Conservation (phyloP, 345 rosid species). For the Microthlaspi erraticum region DNA sequence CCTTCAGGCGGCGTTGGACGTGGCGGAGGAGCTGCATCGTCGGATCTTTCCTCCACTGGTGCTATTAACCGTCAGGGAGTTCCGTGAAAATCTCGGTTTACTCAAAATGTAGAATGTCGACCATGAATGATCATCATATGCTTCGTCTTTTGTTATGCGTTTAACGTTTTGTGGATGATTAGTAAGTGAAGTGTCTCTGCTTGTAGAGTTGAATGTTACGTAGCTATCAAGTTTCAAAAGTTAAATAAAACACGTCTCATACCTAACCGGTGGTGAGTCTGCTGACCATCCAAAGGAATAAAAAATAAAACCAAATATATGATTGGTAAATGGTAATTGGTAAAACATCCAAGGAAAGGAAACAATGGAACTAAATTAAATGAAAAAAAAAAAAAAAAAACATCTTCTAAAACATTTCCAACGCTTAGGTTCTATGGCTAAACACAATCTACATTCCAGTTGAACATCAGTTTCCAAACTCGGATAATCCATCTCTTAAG, state of each 20-base stretch:
- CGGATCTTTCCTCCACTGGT: constrained; percentile 33
- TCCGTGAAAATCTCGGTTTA: constrained; percentile 2
- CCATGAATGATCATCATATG: background rate
- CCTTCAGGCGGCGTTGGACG: constrained; percentile 50
- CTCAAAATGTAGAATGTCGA: background rate
- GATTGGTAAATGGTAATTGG: too few relatives aligned
- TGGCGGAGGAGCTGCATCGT: constrained; percentile 27
- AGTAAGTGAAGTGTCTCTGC: background rate
- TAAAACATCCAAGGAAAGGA: too few relatives aligned
- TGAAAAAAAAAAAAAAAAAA: too few relatives aligned
- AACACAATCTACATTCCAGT: too few relatives aligned
- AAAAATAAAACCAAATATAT: too few relatives aligned
- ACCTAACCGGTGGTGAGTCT: background rate
- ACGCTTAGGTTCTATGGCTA: too few relatives aligned
- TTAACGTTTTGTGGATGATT: too few relatives aligned
- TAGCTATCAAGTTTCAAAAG: background rate
- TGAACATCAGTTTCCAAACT: too few relatives aligned
- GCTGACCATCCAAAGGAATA: background rate
- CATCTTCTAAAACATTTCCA: too few relatives aligned
- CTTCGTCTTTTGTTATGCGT: too few relatives aligned
- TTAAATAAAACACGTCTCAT: background rate
- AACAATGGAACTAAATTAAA: too few relatives aligned
- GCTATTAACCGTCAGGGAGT: constrained; percentile 32
- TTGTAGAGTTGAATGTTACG: background rate
- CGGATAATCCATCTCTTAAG: too few relatives aligned